Evolutionary conservation across 1,284 basidiomycete species (phyloP).

Genomic region (Acaromyces ingoldii): DNA sequence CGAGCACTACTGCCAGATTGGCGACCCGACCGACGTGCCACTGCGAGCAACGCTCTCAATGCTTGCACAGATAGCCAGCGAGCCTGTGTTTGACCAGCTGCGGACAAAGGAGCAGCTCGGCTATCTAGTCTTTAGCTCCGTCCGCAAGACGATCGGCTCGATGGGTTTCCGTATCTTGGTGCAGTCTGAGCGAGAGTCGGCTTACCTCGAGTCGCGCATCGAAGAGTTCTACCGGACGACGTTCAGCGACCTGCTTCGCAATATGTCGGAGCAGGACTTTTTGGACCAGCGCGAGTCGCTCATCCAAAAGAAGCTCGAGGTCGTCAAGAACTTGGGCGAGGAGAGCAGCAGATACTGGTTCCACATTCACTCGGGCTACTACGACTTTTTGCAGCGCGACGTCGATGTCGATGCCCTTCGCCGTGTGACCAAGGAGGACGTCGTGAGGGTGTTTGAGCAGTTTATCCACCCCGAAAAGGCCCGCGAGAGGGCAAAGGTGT

Average conservation of each 20-base stretch:
- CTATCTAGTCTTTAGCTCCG: conserved; percentile 57
- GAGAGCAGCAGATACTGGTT: conserved; percentile 54
- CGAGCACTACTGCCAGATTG: conserved; percentile 51
- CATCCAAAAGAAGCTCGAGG: conserved; percentile 46
- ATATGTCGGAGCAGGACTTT: conserved; percentile 40
- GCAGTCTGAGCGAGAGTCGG: conserved; percentile 79
- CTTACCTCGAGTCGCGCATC: conserved; percentile 81
- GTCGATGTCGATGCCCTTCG: conserved; percentile 65
- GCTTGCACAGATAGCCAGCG: conserved; percentile 53
- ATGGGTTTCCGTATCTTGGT: conserved; percentile 80
- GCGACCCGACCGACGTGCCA: conserved; percentile 34
- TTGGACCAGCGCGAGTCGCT: conserved; percentile 37
- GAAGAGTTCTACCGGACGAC: conserved; percentile 71
- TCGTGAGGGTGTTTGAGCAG: conserved; percentile 68
- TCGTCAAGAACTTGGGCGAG: conserved; percentile 45
- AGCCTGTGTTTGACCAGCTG: conserved; percentile 87
- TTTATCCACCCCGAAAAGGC: conserved; percentile 59
- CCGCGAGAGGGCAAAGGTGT: conserved; percentile 28
- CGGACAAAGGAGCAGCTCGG: conserved; percentile 97
- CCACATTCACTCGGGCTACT: conserved; percentile 61
- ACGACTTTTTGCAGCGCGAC: conserved; percentile 56
- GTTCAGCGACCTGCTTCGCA: conserved; percentile 57
- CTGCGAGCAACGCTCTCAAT: conserved; percentile 39
- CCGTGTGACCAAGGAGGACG: conserved; percentile 68
- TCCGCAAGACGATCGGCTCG: conserved; percentile 55